These are phyloP conservation scores for Raffaelea ambrosiae DNA, from an alignment of 2,329 filamentous ascomycete species.

Conservation along the genomic window DNA sequence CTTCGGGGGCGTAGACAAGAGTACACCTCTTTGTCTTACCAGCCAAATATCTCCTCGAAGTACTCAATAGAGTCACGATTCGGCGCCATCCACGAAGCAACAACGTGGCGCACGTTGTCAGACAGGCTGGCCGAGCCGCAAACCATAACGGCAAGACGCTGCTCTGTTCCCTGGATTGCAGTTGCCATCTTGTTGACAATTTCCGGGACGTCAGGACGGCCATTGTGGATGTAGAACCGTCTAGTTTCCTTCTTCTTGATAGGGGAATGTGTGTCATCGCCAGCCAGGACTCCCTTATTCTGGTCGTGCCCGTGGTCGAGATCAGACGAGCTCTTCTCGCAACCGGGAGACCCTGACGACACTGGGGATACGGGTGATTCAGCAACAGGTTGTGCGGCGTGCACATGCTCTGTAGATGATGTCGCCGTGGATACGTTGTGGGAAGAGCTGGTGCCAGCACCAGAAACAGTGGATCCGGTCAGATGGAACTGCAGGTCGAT, in stretches of 20 bases:
- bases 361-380: too few species aligned
- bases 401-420: too few species aligned
- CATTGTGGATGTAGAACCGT: conserved; percentile 3
- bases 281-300: not conserved
- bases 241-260: not conserved
- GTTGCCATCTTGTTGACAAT: conserved; percentile 3
- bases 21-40: conserved; percentile 4
- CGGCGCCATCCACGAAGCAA: conserved; percentile 8
- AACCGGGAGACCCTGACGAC: too few species aligned
- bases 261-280: not conserved
- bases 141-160: conserved; percentile 11
- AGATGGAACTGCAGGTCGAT: conserved; percentile 3
- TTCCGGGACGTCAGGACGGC: conserved; percentile 10
- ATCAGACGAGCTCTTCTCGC: not conserved
- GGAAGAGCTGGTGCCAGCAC: too few species aligned
- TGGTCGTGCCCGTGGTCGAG: not conserved
- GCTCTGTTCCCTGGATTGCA: conserved; percentile 1
- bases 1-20: too few species aligned
- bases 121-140: conserved; percentile 11
- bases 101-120: conserved; percentile 9
- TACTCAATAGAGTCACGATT: conserved; percentile 7
- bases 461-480: not conserved
- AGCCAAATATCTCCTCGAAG: conserved; percentile 15
- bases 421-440: too few species aligned
- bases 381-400: too few species aligned